phyloP scores from a whole-genome alignment of 441 rosid genomes.

The Erysimum cheiri region DNA sequence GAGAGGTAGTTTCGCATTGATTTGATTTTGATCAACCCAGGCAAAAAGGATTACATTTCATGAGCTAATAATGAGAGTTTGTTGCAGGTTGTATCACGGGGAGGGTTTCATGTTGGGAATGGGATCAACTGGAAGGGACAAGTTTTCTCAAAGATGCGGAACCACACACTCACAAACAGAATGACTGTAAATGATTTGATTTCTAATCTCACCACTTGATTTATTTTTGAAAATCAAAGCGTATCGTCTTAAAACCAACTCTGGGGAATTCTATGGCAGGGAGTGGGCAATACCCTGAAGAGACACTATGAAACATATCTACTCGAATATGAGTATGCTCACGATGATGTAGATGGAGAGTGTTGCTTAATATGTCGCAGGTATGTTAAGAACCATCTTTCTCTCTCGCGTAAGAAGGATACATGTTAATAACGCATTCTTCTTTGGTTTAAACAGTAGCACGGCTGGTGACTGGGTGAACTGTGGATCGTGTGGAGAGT shows the following conservation, averaged over 20 bases:
- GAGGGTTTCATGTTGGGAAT: constrained; percentile 98
- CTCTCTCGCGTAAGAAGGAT: constrained; percentile 16
- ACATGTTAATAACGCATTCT: constrained; percentile 10
- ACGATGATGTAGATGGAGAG: constrained; percentile 99
- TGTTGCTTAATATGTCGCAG: constrained; percentile 98
- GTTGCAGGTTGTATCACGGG: constrained; percentile 92
- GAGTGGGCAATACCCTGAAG: constrained; percentile 95
- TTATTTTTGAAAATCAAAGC: neutral
- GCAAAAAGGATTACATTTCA: constrained; percentile 29
- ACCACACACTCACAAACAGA: constrained; percentile 94
- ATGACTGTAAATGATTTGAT: constrained; percentile 76
- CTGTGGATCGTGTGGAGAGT: constrained; percentile 96
- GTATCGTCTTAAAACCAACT: neutral
- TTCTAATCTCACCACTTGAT: constrained; percentile 16
- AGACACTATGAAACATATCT: constrained; percentile 98
- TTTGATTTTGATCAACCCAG: constrained; percentile 24
- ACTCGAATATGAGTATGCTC: constrained; percentile 95
- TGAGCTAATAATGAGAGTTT: constrained; percentile 25
- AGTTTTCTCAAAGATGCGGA: constrained; percentile 99
- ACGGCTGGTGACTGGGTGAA: constrained; percentile 99
- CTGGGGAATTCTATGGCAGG: constrained; percentile 51
- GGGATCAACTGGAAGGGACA: constrained; percentile 99
- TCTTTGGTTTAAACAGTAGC: constrained; percentile 67
- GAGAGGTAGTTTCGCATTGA: constrained; percentile 72
- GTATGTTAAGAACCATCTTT: constrained; percentile 48